Base-by-base conservation (phyloP, 805 yeast species). In the Debaryomyces hansenii region DNA sequence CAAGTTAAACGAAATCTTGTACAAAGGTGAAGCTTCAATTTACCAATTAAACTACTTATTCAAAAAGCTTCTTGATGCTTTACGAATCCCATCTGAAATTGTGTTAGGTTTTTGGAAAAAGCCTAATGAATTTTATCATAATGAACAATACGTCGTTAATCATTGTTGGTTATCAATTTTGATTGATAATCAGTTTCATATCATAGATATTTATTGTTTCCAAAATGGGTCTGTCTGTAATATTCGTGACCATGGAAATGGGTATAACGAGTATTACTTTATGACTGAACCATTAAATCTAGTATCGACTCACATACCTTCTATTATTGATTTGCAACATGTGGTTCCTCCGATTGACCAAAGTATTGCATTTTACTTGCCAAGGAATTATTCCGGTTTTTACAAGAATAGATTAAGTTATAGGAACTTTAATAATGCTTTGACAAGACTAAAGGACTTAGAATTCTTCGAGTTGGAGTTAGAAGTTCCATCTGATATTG, bases 81-180 rank as follows among this genome's bases (percentile, higher is more conserved):
- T 91, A 41, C 83, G 85, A 9, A 75, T 94, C 33, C 83, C 85
- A 6, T 80, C 90, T 52, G 94, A 87, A 49, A 75, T 90, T 1
- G 82, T 94, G 2, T 69, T 83, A 20, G 99, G 99, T 4, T 87
- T 87, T 58, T 76, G 91, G 68, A 89, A 91, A 60, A 79, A 83
- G 20, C 96, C 96, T 7, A 83, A 83, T 50, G 83, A 77, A 44
- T 69, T 74, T 41, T 77, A 78, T 49, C 79, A 72, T 48, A 69
- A 70, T 48, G 77, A 74, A 48, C 74, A 81, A 37, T 74, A 75
- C 39, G 74, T 78, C 74, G 52, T 83, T 32, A 89, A 90, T 57
- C 99, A 94, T 65, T 82, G 87, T 45, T 94, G 99, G 99, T 76
- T 90, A 45, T 82, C 96, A 1, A 83, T 90, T 1, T 63, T 85